Percentiles rank a stretch among this genome's conserved stretches.
Evolutionary conservation across 371 early-diverging fungal species (phyloP).

Genomic region (Coemansia sp.): DNA sequence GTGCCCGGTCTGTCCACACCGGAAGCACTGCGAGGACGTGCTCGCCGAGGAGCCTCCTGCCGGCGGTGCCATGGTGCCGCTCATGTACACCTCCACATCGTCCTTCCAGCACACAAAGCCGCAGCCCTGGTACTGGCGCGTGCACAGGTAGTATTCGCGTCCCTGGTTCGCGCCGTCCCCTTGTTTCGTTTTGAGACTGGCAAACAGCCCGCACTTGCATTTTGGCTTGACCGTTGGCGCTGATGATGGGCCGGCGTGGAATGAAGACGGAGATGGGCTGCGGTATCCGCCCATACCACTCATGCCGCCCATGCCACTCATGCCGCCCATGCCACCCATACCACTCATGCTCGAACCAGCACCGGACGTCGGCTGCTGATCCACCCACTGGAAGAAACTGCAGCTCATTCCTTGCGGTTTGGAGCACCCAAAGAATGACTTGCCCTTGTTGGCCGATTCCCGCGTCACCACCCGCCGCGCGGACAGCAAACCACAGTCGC

Average conservation of each 20-base stretch:
- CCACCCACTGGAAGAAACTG: constrained; percentile 58
- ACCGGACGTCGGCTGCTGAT: constrained; percentile 18
- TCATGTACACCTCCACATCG: constrained; percentile 40
- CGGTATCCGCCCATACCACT: background rate
- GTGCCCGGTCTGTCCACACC: background rate
- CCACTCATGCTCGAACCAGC: no score
- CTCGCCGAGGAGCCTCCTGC: background rate
- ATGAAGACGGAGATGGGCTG: constrained; percentile 6
- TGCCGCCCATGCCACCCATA: background rate
- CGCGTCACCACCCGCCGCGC: constrained; percentile 51
- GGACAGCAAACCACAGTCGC: constrained; percentile 19
- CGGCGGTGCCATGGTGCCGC: background rate
- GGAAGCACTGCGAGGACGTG: constrained; percentile 14
- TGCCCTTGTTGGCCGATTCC: constrained; percentile 65
- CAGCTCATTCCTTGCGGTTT: constrained; percentile 52
- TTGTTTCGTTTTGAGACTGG: constrained; percentile 52
- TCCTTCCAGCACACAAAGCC: constrained; percentile 64
- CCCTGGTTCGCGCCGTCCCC: constrained; percentile 60
- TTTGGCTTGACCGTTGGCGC: constrained; percentile 20
- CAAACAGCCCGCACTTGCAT: constrained; percentile 61
- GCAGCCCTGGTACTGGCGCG: constrained; percentile 52
- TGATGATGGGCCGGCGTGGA: background rate
- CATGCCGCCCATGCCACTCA: background rate
- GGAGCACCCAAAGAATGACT: constrained; percentile 56
- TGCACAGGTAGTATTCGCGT: constrained; percentile 56